Conservation (phyloP, 352 stramenopile genomes). For the Achlya hypogyna region DNA sequence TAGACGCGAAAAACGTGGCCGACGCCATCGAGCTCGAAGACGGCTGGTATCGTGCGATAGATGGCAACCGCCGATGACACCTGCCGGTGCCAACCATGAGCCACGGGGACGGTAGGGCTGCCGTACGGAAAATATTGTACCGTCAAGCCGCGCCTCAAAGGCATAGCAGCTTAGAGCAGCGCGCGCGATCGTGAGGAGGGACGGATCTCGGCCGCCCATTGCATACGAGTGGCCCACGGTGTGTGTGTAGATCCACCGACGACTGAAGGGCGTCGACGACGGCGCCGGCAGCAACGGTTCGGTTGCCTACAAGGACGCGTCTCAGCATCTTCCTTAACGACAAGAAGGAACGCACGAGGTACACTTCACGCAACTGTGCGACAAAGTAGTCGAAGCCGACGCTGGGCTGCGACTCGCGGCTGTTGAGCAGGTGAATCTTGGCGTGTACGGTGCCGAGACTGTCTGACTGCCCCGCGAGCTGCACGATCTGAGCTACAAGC, state of each 20-base stretch:
- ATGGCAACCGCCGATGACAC: not conserved
- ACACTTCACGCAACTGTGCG: conserved; percentile 19
- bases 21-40: conserved; percentile 41
- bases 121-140: not conserved
- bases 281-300: not conserved
- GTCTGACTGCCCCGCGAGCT: not conserved
- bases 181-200: not conserved
- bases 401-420: not conserved
- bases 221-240: not conserved
- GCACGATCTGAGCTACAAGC: not conserved
- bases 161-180: not conserved
- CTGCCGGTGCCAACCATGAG: not conserved
- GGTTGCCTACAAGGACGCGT: not conserved
- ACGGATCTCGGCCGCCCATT: not conserved
- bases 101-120: not conserved
- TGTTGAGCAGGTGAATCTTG: not conserved
- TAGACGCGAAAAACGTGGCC: conserved; percentile 55
- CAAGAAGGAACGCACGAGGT: not conserved
- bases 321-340: not conserved
- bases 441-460: not conserved
- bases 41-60: conserved; percentile 14
- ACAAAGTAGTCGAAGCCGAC: conserved; percentile 17
- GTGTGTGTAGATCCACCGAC: not conserved
- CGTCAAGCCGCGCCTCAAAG: not conserved
- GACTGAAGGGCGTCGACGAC: not conserved